Evolutionary conservation across 306 rosid species (phyloP).

Genomic region (Citrullus colocynthis): DNA sequence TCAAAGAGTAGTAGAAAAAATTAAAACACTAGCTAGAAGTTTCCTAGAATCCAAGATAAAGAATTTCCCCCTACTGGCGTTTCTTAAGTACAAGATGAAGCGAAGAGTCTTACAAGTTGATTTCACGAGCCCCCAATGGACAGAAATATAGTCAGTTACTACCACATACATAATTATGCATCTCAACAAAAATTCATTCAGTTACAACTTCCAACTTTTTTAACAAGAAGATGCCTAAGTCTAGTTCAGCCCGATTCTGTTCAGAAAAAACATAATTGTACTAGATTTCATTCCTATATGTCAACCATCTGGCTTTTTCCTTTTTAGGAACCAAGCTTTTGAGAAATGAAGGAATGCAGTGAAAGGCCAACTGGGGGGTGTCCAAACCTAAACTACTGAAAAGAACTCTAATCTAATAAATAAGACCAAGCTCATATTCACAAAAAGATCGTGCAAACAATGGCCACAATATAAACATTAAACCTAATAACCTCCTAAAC

Average conservation of each 20-base stretch:
- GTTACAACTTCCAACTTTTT: neutral
- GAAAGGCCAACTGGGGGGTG: neutral
- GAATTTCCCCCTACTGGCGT: neutral
- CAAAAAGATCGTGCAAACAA: neutral
- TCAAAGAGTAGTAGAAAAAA: neutral
- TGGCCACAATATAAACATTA: neutral
- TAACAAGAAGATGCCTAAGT: neutral
- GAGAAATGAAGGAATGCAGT: neutral
- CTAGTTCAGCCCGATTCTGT: neutral
- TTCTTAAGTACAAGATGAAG: neutral
- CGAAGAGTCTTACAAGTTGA: neutral
- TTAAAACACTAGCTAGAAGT: neutral
- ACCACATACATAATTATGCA: neutral
- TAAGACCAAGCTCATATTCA: neutral
- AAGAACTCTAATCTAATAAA: neutral
- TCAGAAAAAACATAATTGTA: neutral
- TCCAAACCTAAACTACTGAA: neutral
- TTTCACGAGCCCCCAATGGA: neutral
- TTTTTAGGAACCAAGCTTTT: neutral
- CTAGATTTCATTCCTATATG: neutral
- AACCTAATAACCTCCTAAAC: neutral
- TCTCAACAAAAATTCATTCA: neutral
- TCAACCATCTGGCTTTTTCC: neutral
- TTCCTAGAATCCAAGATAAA: neutral
- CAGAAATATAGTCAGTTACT: neutral